These are phyloP conservation scores for Pythium aquatile DNA, from an alignment of 352 stramenopile genomes.

Conservation along the genomic window DNA sequence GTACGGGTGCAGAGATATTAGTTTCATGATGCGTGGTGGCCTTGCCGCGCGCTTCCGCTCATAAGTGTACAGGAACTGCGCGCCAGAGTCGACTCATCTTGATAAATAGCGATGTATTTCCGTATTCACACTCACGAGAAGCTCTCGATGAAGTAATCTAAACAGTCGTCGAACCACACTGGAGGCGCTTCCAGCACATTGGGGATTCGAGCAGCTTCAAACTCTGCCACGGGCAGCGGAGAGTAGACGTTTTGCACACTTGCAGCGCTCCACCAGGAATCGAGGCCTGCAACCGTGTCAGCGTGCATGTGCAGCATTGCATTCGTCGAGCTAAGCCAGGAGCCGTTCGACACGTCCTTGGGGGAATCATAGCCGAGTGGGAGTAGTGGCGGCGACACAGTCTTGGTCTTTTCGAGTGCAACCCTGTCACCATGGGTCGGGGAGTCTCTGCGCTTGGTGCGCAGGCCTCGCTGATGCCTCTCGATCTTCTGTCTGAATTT, in stretches of 20 bases:
- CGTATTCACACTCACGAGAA: background rate
- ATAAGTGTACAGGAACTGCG: background rate
- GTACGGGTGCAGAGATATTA: no score
- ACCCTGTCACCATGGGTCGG: background rate
- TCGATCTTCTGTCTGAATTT: conserved; percentile 38
- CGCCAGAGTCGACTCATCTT: background rate
- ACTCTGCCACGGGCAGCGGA: background rate
- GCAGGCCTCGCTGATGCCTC: conserved; percentile 29
- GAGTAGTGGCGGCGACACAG: background rate
- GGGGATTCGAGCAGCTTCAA: background rate
- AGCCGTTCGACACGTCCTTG: conserved; percentile 22
- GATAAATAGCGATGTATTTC: conserved; percentile 1
- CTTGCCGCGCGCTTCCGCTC: no score
- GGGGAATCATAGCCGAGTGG: conserved; percentile 24
- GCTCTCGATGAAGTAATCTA: conserved; percentile 4
- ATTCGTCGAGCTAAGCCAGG: conserved; percentile 14
- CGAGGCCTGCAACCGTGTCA: background rate
- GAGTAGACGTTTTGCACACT: background rate
- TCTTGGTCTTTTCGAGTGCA: background rate
- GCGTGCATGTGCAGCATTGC: conserved; percentile 11
- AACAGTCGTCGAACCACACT: conserved; percentile 1
- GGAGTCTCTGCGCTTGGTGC: conserved; percentile 21
- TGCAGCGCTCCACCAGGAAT: background rate
- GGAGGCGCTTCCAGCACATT: background rate
- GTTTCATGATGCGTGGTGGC: no score